Percentiles rank a stretch among this genome's conserved stretches.
These are phyloP conservation scores for Lanzia echinophila DNA, from an alignment of 2,329 filamentous ascomycete genomes.

Conservation along the genomic window DNA sequence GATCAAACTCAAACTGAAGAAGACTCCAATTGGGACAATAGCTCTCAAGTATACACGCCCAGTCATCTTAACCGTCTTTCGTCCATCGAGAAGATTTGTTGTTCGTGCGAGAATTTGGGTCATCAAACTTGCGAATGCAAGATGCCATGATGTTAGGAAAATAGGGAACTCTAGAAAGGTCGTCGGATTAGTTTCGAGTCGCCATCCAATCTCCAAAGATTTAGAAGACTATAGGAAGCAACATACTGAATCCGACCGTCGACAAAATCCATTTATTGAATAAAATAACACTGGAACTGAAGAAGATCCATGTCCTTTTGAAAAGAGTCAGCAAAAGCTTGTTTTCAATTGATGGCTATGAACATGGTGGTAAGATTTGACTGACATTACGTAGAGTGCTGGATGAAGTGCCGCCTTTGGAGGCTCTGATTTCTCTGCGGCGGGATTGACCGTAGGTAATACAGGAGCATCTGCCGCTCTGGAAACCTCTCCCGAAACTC, in stretches of 20 bases:
- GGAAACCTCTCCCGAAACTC: conserved; percentile 70
- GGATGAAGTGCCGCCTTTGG: conserved; percentile 47
- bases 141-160: conserved; percentile 92
- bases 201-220: too few species aligned
- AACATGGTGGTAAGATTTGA: background rate
- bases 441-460: conserved; percentile 71
- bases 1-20: conserved; percentile 94
- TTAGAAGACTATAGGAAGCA: background rate
- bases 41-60: conserved; percentile 86
- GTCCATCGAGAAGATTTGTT: conserved; percentile 82
- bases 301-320: conserved; percentile 76
- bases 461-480: conserved; percentile 52
- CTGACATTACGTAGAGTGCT: conserved; percentile 68
- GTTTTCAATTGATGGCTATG: background rate
- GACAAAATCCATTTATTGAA: conserved; percentile 99
- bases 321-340: conserved; percentile 12
- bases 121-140: conserved; percentile 87
- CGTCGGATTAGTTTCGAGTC: too few species aligned
- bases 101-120: conserved; percentile 90
- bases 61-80: conserved; percentile 97
- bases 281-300: conserved; percentile 91
- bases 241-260: conserved; percentile 73
- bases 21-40: conserved; percentile 89
- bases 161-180: conserved; percentile 55
- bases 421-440: conserved; percentile 56